Conservation (phyloP, 371 early-diverging fungal species). For the Syncephalis plumigaleata region DNA sequence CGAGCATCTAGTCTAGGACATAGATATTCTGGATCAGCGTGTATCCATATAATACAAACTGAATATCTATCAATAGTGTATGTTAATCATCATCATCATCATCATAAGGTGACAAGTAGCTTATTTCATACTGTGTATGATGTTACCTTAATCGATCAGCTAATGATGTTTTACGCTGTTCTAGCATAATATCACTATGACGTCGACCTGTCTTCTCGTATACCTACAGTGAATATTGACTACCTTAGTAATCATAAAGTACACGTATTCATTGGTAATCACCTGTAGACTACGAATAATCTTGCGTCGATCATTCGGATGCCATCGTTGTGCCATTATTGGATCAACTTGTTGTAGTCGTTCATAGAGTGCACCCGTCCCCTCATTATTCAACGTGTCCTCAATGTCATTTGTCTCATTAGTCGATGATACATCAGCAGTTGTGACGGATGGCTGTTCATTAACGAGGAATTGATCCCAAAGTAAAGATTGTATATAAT, state of each 20-base stretch:
- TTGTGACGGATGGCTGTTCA: slow-evolving; percentile 1
- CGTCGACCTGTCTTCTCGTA: slow-evolving; percentile 47
- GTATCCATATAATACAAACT: slow-evolving; percentile 74
- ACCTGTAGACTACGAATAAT: slow-evolving; percentile 70
- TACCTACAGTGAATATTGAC: slow-evolving; percentile 20
- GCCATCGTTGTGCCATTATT: slow-evolving; percentile 81
- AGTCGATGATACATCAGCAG: slow-evolving; percentile 6
- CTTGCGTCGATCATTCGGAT: slow-evolving; percentile 75
- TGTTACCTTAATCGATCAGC: slow-evolving; percentile 14
- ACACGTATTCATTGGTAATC: background rate
- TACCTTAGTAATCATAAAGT: background rate
- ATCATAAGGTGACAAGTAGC: too few species aligned
- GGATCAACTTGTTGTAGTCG: slow-evolving; percentile 60
- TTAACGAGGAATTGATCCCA: slow-evolving; percentile 45
- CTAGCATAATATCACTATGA: slow-evolving; percentile 51
- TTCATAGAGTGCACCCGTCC: slow-evolving; percentile 27
- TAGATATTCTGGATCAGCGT: slow-evolving; percentile 43
- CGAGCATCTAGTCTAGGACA: slow-evolving; percentile 64
- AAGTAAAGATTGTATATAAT: slow-evolving; percentile 80
- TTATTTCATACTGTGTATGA: too few species aligned
- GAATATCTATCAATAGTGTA: slow-evolving; percentile 17
- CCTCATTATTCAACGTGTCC: slow-evolving; percentile 18
- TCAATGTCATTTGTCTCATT: slow-evolving; percentile 8
- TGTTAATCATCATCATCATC: background rate
- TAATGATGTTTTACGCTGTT: slow-evolving; percentile 27